phyloP scores from a whole-genome alignment of 441 rosid genomes.

The Mallotus japonicus region DNA sequence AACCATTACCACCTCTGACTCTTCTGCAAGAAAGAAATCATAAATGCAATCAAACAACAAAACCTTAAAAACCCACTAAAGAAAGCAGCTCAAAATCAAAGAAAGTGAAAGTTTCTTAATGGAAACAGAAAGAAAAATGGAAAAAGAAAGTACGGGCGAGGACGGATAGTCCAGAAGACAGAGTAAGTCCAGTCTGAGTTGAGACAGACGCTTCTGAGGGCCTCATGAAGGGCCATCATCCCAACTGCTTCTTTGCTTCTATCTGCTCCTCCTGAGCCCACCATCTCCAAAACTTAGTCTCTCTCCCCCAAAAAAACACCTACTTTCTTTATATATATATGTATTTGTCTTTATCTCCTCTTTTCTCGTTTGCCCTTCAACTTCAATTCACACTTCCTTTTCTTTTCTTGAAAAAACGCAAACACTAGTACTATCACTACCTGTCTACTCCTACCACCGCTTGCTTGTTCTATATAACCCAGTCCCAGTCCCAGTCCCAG shows the following conservation, averaged over 20 bases:
- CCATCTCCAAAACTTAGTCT: conserved; percentile 54
- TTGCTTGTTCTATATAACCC: background rate
- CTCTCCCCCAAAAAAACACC: conserved; percentile 12
- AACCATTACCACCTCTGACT: conserved; percentile 94
- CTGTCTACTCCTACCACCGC: background rate
- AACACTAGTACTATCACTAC: background rate
- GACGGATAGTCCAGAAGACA: conserved; percentile 99
- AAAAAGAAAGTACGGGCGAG: conserved; percentile 72
- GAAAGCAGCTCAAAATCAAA: conserved; percentile 29
- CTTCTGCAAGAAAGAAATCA: conserved; percentile 55
- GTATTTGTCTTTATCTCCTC: background rate
- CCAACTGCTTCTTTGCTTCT: conserved; percentile 99
- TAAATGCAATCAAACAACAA: conserved; percentile 7
- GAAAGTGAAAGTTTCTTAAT: conserved; percentile 9
- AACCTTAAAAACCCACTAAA: conserved; percentile 23
- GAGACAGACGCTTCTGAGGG: conserved; percentile 95
- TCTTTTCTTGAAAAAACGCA: background rate
- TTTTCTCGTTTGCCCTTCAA: conserved; percentile 5
- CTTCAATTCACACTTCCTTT: background rate
- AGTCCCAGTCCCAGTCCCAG: too few relatives aligned
- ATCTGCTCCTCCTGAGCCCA: conserved; percentile 94
- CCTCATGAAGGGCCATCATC: conserved; percentile 99
- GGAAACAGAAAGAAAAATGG: conserved; percentile 14
- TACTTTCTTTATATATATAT: conserved; percentile 8
- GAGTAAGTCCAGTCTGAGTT: conserved; percentile 99